Base-by-base conservation (phyloP, 2,329 filamentous ascomycete genomes). In the Alternaria ethzedia region DNA sequence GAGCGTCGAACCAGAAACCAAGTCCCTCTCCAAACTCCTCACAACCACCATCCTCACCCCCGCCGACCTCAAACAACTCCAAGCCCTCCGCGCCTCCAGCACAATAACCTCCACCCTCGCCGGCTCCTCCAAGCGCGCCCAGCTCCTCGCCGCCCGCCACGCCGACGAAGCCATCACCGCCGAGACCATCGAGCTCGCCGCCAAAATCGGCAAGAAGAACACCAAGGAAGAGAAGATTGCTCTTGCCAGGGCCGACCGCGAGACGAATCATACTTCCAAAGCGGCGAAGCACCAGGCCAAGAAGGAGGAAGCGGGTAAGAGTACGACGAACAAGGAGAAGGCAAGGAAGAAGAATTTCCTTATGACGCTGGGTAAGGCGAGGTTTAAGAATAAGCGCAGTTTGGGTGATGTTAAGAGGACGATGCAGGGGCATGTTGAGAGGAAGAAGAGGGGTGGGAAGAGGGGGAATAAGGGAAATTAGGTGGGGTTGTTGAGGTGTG, bases 271-370 rank as follows among this genome's bases (percentile, higher is more conserved):
- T 83, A 94, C 95, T 84, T 92, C 89, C 67, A 96, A 92, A 57
- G 90, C 93, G 68, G 94, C 94, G 15, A 90, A 92, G 77, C 87
- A 92, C 74, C 93, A 93, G 85, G 89, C 93, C 79, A 93, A 94
- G 86, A 97, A 97, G 87, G 89, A 90, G 74, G 86, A 89, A 2
- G 88, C 94, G 82, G 96, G 96, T 75, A 98, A 98, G 89, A 97
- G 92, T 79, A 94, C 93, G 41, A 98, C 95, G 70, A 99, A 99
- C 83, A 92, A 92, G 83, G 96, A 99, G 85, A 99, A 99, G 88
- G 89, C 92, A 45, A 86, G 95, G 71, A 93, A 93, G 87, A 99
- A 99, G 91, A 99, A 99, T 81, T 97, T 99, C 82, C 79, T 99
- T 74, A 99, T 99, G 96, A 98, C 95, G 43, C 83, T 99, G 64